Base-by-base conservation (phyloP, 1,284 basidiomycete species). In the Phellopilus nigrolimitatus region DNA sequence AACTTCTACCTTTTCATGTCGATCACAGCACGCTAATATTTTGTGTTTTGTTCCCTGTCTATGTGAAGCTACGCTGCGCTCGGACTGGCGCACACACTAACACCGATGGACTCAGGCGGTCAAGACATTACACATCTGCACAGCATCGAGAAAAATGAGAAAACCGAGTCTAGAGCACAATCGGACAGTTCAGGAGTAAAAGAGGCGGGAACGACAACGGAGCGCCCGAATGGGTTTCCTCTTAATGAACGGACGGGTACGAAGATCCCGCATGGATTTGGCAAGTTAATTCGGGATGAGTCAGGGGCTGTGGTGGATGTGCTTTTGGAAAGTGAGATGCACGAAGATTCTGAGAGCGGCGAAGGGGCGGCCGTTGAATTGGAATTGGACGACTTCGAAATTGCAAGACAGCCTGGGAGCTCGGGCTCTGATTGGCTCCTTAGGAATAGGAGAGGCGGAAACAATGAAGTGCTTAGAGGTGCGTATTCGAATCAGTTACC, bases 231-330 rank as follows among this genome's bases (percentile, higher is more conserved):
- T 19, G 36, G 47, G 19, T 17, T 22, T 49, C 9, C 21, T 7
- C 19, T 15, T 1, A 31, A 13, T 17, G 41, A 48, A 31, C 22
- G 28, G 22, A n/a, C 9, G 49, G 50, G 43, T 45, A 54, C 49
- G 22, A 57, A 55, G 17, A 70, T 86, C 40, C 82, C 78, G n/a
- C 80, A 74, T 61, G 88, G 90, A 5, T 88, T 84, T 65, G 95
- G 92, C 12, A 79, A 82, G 58, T 94, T 99, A 58, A 70, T 94
- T 47, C 78, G 93, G 38, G 94, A 97, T 66, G 84, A 77, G 40
- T 71, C 78, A 3, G 95, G 95, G 30, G 88, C 88, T 58, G 75
- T 95, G 30, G 63, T 94, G 34, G 78, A 83, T 54, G 76, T 97
- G 41, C 80, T 94, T 62, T 68, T 97, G 13, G 80, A 79, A 22